These are phyloP conservation scores for Dalbergia cultrata DNA, from an alignment of 306 rosid genomes.

Conservation along the genomic window DNA sequence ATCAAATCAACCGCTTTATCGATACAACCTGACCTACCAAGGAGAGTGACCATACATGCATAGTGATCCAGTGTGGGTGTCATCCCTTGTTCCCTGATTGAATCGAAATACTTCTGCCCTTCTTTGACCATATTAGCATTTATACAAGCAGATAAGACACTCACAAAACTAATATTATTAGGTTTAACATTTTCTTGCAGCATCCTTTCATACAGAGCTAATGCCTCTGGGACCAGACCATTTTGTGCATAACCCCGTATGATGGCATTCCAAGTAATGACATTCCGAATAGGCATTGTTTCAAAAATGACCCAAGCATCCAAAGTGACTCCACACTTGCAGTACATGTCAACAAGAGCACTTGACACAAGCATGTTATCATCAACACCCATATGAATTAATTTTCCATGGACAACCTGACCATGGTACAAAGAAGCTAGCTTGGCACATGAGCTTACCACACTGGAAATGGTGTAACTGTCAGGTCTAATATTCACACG, in stretches of 20 bases:
- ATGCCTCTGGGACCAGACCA: conserved; percentile 53
- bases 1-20: conserved; percentile 56
- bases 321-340: conserved; percentile 65
- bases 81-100: conserved; percentile 55
- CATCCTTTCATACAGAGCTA: conserved; percentile 57
- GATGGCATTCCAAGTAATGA: conserved; percentile 59
- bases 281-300: conserved; percentile 52
- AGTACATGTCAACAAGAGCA: conserved; percentile 67
- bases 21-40: conserved; percentile 54
- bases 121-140: conserved; percentile 52
- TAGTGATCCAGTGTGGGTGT: conserved; percentile 61
- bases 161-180: conserved; percentile 55
- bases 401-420: conserved; percentile 61
- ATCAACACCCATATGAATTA: conserved; percentile 51
- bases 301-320: conserved; percentile 55
- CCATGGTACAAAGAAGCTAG: conserved; percentile 59
- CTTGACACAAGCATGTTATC: conserved; percentile 55
- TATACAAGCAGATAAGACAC: conserved; percentile 60
- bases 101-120: conserved; percentile 55
- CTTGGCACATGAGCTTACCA: conserved; percentile 63
- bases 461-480: conserved; percentile 58
- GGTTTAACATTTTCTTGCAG: conserved; percentile 55
- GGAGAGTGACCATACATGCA: conserved; percentile 60
- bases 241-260: conserved; percentile 63
- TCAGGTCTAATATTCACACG: conserved; percentile 54